Evolutionary conservation across 106 monocot genomes (phyloP), one percentile per base, ranked within the genome.

Genomic region (Xerophyta viscosa): DNA sequence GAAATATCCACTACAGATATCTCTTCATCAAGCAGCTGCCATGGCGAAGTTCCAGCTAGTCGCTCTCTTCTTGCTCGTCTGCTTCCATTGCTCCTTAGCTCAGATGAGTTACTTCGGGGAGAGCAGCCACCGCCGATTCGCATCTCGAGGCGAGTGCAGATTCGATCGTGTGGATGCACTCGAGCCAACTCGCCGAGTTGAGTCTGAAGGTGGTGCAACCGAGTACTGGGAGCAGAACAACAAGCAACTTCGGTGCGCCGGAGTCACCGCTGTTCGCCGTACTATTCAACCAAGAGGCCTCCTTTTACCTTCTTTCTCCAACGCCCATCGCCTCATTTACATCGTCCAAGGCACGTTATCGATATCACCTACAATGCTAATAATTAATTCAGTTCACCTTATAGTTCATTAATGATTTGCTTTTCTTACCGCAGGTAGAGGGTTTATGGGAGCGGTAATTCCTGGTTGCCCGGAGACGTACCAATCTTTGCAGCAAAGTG

Each of bases 381-480:
- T 47, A 0, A 6, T 20, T 7, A 50, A 11, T 13, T 3, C 3
- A 24, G 2, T 50, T 25, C 26, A 2, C 12, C 23, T 12, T 48
- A 24, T 8, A 47, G 8, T 17, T 47, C 20, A 8, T 17, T 47
- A 18, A 47, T 47, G 8, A 8, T 20, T 47, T 12, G 10, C 15
- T 24, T 21, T 10, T 25, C 31, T 20, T 8, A 26, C 54, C 19
- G n/a, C 24, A 63, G 56, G 63, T 6, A 27, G 27, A 17, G 60
- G 73, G 0, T 19, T 66, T 26, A 36, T 17, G 6, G 66, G 58
- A 28, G 30, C 7, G 0, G 23, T 53, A 22, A 18, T 66, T 5
- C 72, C 72, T 3, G 72, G 72, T 0, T 72, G 72, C 41, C 60
- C 69, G 25, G 69, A 70, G 69, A 54, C 69, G 7, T 69, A 33